Percentiles rank a stretch among this genome's conserved stretches.
These are phyloP conservation scores for Sesbania bispinosa DNA, from an alignment of 306 rosid genomes.

Conservation along the genomic window DNA sequence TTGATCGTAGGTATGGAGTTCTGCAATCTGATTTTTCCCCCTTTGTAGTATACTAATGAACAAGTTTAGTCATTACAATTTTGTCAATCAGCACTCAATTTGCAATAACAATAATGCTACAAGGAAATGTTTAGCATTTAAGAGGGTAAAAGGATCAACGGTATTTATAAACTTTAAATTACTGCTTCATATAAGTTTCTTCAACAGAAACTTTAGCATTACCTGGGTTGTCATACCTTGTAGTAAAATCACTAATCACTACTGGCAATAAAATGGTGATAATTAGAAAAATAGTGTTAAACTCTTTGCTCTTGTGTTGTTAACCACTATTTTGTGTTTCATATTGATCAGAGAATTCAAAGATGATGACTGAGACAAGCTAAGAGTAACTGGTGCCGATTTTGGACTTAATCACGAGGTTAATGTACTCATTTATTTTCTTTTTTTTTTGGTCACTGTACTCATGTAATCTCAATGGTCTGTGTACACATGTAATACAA, in stretches of 20 bases:
- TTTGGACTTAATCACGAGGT: slow-evolving; percentile 28
- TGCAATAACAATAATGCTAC: not conserved
- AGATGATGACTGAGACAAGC: slow-evolving; percentile 71
- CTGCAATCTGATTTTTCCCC: not conserved
- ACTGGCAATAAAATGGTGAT: not conserved
- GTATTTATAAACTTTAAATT: not conserved
- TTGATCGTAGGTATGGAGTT: slow-evolving; percentile 78
- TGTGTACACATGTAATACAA: slow-evolving; percentile 24
- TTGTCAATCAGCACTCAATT: not conserved
- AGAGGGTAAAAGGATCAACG: not conserved
- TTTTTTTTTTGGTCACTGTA: slow-evolving; percentile 39
- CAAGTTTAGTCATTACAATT: not conserved
- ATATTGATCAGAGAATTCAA: slow-evolving; percentile 77
- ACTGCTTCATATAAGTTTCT: not conserved
- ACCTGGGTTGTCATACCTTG: not conserved
- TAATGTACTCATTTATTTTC: slow-evolving; percentile 34
- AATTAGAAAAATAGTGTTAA: not conserved
- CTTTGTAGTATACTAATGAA: not conserved
- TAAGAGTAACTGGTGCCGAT: slow-evolving; percentile 22
- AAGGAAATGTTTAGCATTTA: not conserved
- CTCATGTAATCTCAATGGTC: slow-evolving; percentile 22
- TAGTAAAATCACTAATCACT: not conserved
- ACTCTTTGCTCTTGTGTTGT: not conserved
- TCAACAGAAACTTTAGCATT: not conserved
- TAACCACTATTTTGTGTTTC: slow-evolving; percentile 12